Conservation (phyloP, 2,329 filamentous ascomycete species). For the Alternaria gaisen region DNA sequence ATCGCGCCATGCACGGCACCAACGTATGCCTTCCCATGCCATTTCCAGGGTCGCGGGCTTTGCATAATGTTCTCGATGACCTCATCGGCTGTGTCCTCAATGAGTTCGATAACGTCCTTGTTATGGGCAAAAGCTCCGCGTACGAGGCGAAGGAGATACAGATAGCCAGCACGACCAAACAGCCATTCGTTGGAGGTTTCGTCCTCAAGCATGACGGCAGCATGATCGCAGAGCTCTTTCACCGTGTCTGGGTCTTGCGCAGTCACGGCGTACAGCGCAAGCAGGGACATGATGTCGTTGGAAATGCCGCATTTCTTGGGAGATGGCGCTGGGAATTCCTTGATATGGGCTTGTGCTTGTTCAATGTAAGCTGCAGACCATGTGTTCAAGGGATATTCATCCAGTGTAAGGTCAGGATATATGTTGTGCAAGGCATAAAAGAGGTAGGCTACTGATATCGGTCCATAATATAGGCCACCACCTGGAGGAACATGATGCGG, state of each 20-base stretch:
- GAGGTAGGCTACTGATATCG: slow-evolving; percentile 59
- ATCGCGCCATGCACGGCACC: slow-evolving; percentile 74
- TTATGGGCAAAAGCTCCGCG: slow-evolving; percentile 64
- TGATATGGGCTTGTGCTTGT: slow-evolving; percentile 60
- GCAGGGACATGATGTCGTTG: slow-evolving; percentile 61
- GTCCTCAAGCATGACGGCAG: slow-evolving; percentile 56
- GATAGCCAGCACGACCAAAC: slow-evolving; percentile 72
- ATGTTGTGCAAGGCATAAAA: slow-evolving; percentile 60
- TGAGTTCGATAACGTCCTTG: slow-evolving; percentile 59
- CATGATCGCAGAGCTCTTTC: slow-evolving; percentile 60
- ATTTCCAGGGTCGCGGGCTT: slow-evolving; percentile 67
- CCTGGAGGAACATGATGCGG: slow-evolving; percentile 57
- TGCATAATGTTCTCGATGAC: slow-evolving; percentile 69
- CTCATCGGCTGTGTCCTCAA: slow-evolving; percentile 63
- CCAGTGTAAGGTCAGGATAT: slow-evolving; percentile 59
- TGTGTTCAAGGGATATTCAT: slow-evolving; percentile 56
- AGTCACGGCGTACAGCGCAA: slow-evolving; percentile 60
- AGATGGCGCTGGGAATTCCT: slow-evolving; percentile 57
- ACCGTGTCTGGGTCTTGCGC: slow-evolving; percentile 61
- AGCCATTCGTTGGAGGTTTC: slow-evolving; percentile 69
- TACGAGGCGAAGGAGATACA: slow-evolving; percentile 73
- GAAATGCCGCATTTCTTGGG: slow-evolving; percentile 59
- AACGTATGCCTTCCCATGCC: slow-evolving; percentile 69
- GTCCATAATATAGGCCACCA: slow-evolving; percentile 61
- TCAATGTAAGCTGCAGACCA: slow-evolving; percentile 62